A percentile compares a stretch with the other conserved stretches of the same genome.
Conservation (phyloP, 495 filamentous ascomycete genomes). For the Hypoxylon fragiforme region DNA sequence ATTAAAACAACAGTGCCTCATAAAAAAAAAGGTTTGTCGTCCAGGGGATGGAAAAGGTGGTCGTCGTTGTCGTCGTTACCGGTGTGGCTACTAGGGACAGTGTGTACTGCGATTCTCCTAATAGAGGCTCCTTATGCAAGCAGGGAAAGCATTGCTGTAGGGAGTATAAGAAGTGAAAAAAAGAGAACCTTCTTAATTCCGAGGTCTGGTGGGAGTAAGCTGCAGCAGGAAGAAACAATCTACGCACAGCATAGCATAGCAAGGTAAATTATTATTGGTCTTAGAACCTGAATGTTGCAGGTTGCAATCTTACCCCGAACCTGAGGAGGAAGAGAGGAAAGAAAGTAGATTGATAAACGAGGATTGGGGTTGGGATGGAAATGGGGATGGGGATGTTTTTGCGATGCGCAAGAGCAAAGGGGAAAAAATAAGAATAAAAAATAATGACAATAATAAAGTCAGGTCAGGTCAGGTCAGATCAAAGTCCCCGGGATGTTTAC, state of each 20-base stretch:
- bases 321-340: background rate
- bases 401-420: background rate
- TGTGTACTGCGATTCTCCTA: slow-evolving; percentile 12
- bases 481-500: slow-evolving; percentile 33
- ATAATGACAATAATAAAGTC: slow-evolving; percentile 19
- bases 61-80: slow-evolving; percentile 1
- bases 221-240: slow-evolving; percentile 27
- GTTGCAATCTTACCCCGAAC: background rate
- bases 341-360: slow-evolving; percentile 28
- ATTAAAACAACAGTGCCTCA: slow-evolving; percentile 5
- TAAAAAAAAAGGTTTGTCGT: background rate
- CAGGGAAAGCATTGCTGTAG: slow-evolving; percentile 9
- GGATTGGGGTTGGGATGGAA: slow-evolving; percentile 27
- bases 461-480: too few species aligned
- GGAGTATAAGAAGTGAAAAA: slow-evolving; percentile 14
- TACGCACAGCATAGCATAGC: slow-evolving; percentile 23
- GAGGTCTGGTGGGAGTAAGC: slow-evolving; percentile 24
- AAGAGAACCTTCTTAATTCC: slow-evolving; percentile 16
- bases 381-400: too few species aligned
- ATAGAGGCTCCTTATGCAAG: slow-evolving; percentile 17
- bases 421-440: slow-evolving; percentile 5
- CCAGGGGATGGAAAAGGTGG: background rate
- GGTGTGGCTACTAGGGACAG: background rate
- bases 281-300: slow-evolving; percentile 27
- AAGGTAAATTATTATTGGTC: slow-evolving; percentile 26